These are phyloP conservation scores for Novymonas esmeraldas DNA, from an alignment of 208 protist genomes.

Conservation along the genomic window DNA sequence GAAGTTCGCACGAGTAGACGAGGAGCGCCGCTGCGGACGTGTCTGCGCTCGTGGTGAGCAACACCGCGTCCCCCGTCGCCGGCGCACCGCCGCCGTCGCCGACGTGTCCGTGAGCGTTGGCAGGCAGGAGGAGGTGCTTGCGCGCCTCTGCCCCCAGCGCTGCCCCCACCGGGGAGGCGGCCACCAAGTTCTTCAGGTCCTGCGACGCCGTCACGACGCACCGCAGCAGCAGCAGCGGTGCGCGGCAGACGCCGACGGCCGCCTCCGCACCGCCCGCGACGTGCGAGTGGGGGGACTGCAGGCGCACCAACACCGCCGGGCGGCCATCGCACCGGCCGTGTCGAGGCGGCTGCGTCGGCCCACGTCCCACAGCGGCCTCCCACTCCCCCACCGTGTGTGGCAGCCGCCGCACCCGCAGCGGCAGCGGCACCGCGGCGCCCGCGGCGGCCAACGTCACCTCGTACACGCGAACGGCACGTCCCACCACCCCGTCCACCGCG, in stretches of 20 bases:
- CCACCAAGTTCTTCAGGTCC: constrained; percentile 65
- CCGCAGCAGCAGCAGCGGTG: constrained; percentile 51
- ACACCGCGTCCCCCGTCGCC: constrained; percentile 16
- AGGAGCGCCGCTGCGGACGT: constrained; percentile 25
- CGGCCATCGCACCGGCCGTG: too few species aligned
- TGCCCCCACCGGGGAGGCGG: constrained; percentile 54
- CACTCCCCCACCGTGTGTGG: constrained; percentile 10
- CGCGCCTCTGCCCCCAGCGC: constrained; percentile 55
- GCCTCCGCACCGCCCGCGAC: background rate
- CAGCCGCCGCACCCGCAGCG: constrained; percentile 2
- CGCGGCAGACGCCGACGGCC: constrained; percentile 14
- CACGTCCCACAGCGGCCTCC: constrained; percentile 1
- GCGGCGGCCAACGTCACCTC: constrained; percentile 6
- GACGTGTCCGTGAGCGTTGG: background rate
- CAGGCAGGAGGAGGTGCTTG: constrained; percentile 59
- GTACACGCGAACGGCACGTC: constrained; percentile 32
- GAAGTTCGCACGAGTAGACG: constrained; percentile 25
- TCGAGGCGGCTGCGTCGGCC: background rate
- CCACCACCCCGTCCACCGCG: constrained; percentile 3
- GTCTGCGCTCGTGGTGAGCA: constrained; percentile 25
- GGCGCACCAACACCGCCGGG: background rate
- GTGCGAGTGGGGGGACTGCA: constrained; percentile 4
- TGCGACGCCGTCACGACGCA: constrained; percentile 48
- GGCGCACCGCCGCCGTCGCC: constrained; percentile 2
- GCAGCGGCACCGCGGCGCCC: background rate